Evolutionary conservation across 78 protist species (phyloP), one percentile per base, ranked within the genome.

Genomic region (Corallochytrium limacisporum): DNA sequence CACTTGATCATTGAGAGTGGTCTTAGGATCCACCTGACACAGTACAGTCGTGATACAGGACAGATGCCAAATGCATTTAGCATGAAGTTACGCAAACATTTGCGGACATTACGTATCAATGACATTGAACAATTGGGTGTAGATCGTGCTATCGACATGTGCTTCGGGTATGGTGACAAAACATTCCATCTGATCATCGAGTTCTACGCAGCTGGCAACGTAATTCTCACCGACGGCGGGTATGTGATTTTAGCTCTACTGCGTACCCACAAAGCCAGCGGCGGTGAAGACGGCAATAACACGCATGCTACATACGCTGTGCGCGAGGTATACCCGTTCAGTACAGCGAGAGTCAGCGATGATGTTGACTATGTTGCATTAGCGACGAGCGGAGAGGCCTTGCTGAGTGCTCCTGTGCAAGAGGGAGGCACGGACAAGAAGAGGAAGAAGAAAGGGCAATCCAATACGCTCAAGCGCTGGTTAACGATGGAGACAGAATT

Each of bases 121-220:
- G 62, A 35, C 57, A 76, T 91, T 18, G 48, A 38, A 31, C 95
- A 89, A 75, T 49, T 92, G 7, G 96, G 96, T 20, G 70, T 74
- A 28, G 98, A 94, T 48, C 92, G 98, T 49, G 72, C 86, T 35
- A 68, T 90, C 29, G 88, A 81, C 31, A 28, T 94, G 47, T 55
- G 72, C 13, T 92, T 86, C 56, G 92, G 85, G 31, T 22, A 72
- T 0, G 92, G 80, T 26, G 88, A 74, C 22, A 60, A 40, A 5
- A 69, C 59, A n/a, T 61, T 55, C 57, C 79, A 75, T 62, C 71
- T 85, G 26, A n/a, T 79, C 20, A 28, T 81, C 28, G 91, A 85
- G 73, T 48, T 84, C 10, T 87, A 66, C 16, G 65, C 46, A 4
- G 4, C 1, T 26, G 90, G 90, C 0, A 81, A 85, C 69, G 32